These are phyloP conservation scores for Oryza longistaminata DNA, from an alignment of 176 grass and related monocot species.

Conservation along the genomic window DNA sequence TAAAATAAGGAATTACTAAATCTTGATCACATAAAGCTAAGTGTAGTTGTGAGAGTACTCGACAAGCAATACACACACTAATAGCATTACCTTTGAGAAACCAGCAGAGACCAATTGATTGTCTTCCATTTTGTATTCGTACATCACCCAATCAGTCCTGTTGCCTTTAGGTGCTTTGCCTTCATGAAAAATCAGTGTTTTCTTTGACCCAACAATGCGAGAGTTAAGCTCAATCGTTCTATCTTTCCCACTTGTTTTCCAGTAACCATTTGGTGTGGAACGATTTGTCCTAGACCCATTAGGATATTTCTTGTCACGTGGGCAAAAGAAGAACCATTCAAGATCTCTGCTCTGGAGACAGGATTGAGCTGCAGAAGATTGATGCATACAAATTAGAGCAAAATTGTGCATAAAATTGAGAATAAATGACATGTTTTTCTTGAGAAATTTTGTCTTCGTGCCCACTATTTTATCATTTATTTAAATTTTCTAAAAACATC, in stretches of 20 bases:
- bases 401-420: neutral
- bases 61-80: neutral
- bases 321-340: constrained; percentile 96
- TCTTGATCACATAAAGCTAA: neutral
- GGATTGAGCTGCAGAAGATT: constrained; percentile 58
- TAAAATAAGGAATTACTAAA: neutral
- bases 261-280: constrained; percentile 82
- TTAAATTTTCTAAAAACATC: neutral
- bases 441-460: neutral
- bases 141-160: constrained; percentile 95
- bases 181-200: constrained; percentile 86
- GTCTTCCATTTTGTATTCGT: constrained; percentile 83
- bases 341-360: constrained; percentile 67
- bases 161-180: constrained; percentile 77
- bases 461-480: neutral
- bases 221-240: constrained; percentile 64
- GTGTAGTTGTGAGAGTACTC: neutral
- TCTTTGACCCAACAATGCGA: constrained; percentile 69
- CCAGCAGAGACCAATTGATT: constrained; percentile 49
- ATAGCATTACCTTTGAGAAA: constrained; percentile 60
- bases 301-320: constrained; percentile 79
- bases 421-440: neutral
- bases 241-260: constrained; percentile 97
- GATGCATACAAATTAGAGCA: neutral
- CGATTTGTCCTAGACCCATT: constrained; percentile 79